These are phyloP conservation scores for Pseudomonodictys pantanalensis DNA, from an alignment of 495 filamentous ascomycete species.

Conservation along the genomic window DNA sequence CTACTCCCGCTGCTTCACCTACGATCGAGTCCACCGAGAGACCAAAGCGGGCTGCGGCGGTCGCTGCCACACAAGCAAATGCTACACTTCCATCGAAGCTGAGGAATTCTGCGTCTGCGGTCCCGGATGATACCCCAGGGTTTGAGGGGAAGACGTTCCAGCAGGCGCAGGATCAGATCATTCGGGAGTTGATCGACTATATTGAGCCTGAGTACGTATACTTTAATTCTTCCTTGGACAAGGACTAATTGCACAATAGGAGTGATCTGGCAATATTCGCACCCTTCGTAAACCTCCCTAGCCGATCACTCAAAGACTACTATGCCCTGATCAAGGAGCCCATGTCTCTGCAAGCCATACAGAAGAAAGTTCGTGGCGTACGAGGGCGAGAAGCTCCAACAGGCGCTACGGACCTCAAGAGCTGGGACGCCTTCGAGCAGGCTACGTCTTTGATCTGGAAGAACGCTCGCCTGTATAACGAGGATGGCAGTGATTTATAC, in stretches of 20 bases:
- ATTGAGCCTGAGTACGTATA: constrained; percentile 53
- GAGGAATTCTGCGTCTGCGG: constrained; percentile 13
- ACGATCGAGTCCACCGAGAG: constrained; percentile 18
- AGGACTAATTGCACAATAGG: constrained; percentile 20
- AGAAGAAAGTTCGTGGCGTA: constrained; percentile 67
- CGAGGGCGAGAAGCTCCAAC: constrained; percentile 62
- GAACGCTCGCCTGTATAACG: constrained; percentile 85
- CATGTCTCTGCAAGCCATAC: constrained; percentile 65
- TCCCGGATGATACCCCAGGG: constrained; percentile 48
- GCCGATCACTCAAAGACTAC: constrained; percentile 65
- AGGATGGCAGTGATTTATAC: constrained; percentile 78
- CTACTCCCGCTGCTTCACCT: not conserved
- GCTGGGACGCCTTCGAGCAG: constrained; percentile 75
- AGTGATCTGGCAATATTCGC: constrained; percentile 57
- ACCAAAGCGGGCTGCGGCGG: constrained; percentile 27
- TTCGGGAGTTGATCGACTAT: constrained; percentile 63
- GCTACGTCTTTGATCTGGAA: constrained; percentile 75
- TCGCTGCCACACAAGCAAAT: not conserved
- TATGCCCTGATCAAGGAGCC: constrained; percentile 73
- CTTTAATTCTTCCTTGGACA: not conserved
- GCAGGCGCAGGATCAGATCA: constrained; percentile 76
- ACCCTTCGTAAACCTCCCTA: constrained; percentile 65
- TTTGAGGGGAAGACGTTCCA: constrained; percentile 63
- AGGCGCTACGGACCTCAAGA: constrained; percentile 67
- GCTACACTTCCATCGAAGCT: constrained; percentile 18